Base-by-base conservation (phyloP, 371 early-diverging fungal species). In the Circinella umbellata region DNA sequence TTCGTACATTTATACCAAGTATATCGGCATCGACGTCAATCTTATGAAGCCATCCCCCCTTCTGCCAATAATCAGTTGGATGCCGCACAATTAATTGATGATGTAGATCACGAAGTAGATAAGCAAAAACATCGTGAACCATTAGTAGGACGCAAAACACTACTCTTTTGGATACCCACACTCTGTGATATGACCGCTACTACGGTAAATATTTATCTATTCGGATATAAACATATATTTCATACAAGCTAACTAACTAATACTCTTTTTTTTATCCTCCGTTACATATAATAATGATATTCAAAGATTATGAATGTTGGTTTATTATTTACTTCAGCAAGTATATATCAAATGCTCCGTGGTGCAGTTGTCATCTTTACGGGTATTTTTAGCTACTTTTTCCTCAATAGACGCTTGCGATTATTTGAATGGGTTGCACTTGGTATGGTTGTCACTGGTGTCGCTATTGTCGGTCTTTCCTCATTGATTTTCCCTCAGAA, bases 311-410 rank as follows among this genome's bases (percentile, higher is more conserved):
- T 98, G 97, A 96, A 95, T 76, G 93, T 95, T 11, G 98, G 98
- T 8, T 81, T 98, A 67, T 86, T 98, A 68, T 92, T 92, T 73
- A 94, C 95, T 34, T 87, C 95, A 10, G 97, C 98, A 3, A 94
- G 95, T 10, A 90, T 97, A 4, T 98, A 98, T 82, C 97, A 97
- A 83, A 98, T 98, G 98, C 86, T 98, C 39, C 90, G 98, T 36
- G 98, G 98, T 14, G 91, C 94, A 3, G 93, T 97, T 53, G 98
- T 98, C 20, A 89, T 98, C 54, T 97, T 97, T 70, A 95, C 97
- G 13, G 98, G 96, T 17, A 61, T 92, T 17, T 88, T 97, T 64
- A 95, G 95, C 4, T 89, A 92, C 55, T 64, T 95, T 42, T 96
- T 97, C 80, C 85, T 97, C 46, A 86, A 90, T 39, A 88, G 93